phyloP scores from a whole-genome alignment of 1,139 yeast genomes.

The Candida pseudoviswanathii region DNA sequence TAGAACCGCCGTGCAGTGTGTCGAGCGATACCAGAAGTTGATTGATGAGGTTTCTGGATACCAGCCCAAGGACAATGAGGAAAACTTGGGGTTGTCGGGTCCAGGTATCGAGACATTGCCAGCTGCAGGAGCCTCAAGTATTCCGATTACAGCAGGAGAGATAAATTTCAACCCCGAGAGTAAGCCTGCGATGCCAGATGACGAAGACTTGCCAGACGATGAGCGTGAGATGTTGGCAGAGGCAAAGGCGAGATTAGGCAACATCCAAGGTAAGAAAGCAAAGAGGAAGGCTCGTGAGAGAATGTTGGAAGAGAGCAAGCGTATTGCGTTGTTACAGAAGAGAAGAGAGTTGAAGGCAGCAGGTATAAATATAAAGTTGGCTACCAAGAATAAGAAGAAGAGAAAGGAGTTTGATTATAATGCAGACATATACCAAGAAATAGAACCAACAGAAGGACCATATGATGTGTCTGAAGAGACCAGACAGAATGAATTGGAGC shows the following conservation, averaged over 20 bases:
- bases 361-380: slow-evolving; percentile 64
- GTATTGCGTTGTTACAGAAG: slow-evolving; percentile 77
- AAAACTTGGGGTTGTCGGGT: slow-evolving; percentile 48
- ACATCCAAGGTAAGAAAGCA: slow-evolving; percentile 94
- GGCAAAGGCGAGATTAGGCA: slow-evolving; percentile 88
- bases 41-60: slow-evolving; percentile 53
- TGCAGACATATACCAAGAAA: slow-evolving; percentile 81
- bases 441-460: slow-evolving; percentile 66
- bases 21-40: slow-evolving; percentile 81
- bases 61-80: slow-evolving; percentile 20
- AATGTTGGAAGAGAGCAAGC: slow-evolving; percentile 68
- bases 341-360: slow-evolving; percentile 86
- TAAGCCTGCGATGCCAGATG: slow-evolving; percentile 82
- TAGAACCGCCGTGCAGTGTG: slow-evolving; percentile 84
- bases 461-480: slow-evolving; percentile 70
- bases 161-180: slow-evolving; percentile 75
- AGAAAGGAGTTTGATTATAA: slow-evolving; percentile 75
- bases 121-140: slow-evolving; percentile 37
- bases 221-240: slow-evolving; percentile 92
- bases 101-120: slow-evolving; percentile 59
- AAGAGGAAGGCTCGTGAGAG: slow-evolving; percentile 87
- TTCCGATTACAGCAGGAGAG: slow-evolving; percentile 42
- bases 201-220: slow-evolving; percentile 79
- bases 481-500: slow-evolving; percentile 37
- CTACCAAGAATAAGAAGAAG: slow-evolving; percentile 50